phyloP scores from a whole-genome alignment of 2,329 filamentous ascomycete genomes.

The Zymoseptoria ardabiliae region DNA sequence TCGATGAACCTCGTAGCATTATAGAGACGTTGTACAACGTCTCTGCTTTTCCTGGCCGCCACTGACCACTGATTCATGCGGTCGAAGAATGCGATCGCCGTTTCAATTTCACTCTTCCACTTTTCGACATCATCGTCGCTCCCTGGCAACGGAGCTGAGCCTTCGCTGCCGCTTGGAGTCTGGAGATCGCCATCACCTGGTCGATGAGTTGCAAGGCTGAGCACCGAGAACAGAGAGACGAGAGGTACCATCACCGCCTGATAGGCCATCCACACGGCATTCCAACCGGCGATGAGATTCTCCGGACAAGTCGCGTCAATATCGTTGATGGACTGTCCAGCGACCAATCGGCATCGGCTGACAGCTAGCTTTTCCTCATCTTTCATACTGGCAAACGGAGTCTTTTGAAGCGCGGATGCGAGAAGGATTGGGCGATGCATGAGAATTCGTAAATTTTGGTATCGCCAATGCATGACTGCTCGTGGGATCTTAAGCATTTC shows the following conservation, averaged over 20 bases:
- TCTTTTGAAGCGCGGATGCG: conserved; percentile 50
- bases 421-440: conserved; percentile 67
- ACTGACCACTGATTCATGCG: conserved; percentile 39
- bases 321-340: conserved; percentile 63
- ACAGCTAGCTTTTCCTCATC: conserved; percentile 62
- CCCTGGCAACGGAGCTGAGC: conserved; percentile 7
- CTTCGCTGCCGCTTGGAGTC: conserved; percentile 41
- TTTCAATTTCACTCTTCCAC: conserved; percentile 37
- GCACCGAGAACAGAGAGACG: conserved; percentile 55
- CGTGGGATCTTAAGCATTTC: conserved; percentile 63
- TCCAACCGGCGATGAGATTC: conserved; percentile 73
- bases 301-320: conserved; percentile 63
- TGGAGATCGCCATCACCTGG: conserved; percentile 1
- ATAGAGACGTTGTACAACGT: conserved; percentile 37
- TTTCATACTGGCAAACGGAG: conserved; percentile 44
- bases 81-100: conserved; percentile 37
- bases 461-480: conserved; percentile 75
- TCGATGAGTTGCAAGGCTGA: conserved; percentile 8
- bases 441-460: conserved; percentile 69
- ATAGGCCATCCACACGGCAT: conserved; percentile 74
- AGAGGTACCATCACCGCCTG: conserved; percentile 74
- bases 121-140: conserved; percentile 30
- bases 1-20: conserved; percentile 30
- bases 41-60: conserved; percentile 37
- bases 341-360: conserved; percentile 60